Conservation (phyloP, 208 protist species). For the Leishmania major region DNA sequence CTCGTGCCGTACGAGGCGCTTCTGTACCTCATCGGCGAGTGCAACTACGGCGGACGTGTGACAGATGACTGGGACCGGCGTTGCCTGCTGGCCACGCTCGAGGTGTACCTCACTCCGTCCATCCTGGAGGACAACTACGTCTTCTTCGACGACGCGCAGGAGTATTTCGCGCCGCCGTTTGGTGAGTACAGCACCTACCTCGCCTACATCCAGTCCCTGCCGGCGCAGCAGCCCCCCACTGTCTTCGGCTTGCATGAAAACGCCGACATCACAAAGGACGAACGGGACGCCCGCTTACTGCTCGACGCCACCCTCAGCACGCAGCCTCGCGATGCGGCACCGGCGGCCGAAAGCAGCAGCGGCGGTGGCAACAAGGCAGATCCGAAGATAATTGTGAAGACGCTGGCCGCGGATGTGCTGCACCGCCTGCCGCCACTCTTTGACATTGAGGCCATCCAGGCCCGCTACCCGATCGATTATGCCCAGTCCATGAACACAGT, state of each 20-base stretch:
- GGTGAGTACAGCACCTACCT: slow-evolving; percentile 86
- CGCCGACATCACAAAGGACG: slow-evolving; percentile 95
- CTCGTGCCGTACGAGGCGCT: slow-evolving; percentile 94
- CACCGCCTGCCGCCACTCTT: slow-evolving; percentile 87
- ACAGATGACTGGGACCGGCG: slow-evolving; percentile 95
- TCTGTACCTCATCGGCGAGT: slow-evolving; percentile 92
- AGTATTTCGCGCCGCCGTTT: slow-evolving; percentile 88
- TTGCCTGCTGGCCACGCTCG: slow-evolving; percentile 90
- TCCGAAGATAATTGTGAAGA: slow-evolving; percentile 83
- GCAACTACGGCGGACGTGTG: slow-evolving; percentile 94
- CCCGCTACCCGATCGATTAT: slow-evolving; percentile 90
- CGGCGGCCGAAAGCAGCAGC: not conserved
- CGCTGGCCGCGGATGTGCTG: slow-evolving; percentile 89
- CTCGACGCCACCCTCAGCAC: slow-evolving; percentile 88
- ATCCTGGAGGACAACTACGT: slow-evolving; percentile 93
- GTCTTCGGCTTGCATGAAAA: slow-evolving; percentile 96
- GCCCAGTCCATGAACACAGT: slow-evolving; percentile 97
- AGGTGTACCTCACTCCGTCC: slow-evolving; percentile 83
- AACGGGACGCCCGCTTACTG: slow-evolving; percentile 86
- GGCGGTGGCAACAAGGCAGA: slow-evolving; percentile 52
- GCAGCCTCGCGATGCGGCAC: slow-evolving; percentile 79
- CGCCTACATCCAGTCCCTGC: slow-evolving; percentile 84
- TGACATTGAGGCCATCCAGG: slow-evolving; percentile 89
- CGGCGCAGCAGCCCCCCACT: slow-evolving; percentile 81
- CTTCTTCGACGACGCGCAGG: slow-evolving; percentile 82